Base-by-base conservation (phyloP, 2,329 filamentous ascomycete species). In the Dactylellina haptotyla region DNA sequence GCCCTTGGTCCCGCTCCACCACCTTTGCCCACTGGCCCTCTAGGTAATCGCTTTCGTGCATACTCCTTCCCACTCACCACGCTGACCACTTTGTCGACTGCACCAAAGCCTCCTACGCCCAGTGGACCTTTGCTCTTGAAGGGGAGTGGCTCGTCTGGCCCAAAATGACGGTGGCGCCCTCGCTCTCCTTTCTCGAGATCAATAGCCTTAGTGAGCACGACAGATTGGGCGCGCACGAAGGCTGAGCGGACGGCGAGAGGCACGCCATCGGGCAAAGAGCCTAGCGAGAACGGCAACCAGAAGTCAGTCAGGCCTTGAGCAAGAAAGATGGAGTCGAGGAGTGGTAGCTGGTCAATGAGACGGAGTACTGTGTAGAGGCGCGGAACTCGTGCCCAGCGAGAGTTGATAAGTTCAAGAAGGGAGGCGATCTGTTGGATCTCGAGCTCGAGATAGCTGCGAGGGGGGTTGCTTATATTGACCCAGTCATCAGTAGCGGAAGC, bases 21-120 rank as follows among this genome's bases (percentile, higher is more conserved):
- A 30, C 54, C 54, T 30, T 58, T 58, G 10, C 34, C 34, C n/a
- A 58, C 16, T 6, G 20, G 34, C 28, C 54, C 54, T 20, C 79
- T 64, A 3, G 61, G 71, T 28, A 80, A 76, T 3, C 77, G 75
- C 48, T 81, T 81, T 3, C 77, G 72, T 2, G 80, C 80, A 71
- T 78, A 80, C 18, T 78, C 57, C 10, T 65, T 76, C 45, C 71
- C 78, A 20, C 77, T 80, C 8, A 78, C 25, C 45, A 30, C 45
- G 45, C 76, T 75, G 18, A 63, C 46, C 10, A 78, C 77, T 28
- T 61, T 63, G 51, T 78, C 77, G 30, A 78, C 77, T 6, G 59
- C 20, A 4, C 77, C 77, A 58, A 78, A 78, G 12, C 74, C 65
- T 23, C 77, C 77, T 25, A 41, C 59, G 9, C 77, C 77, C 37